A percentile compares a stretch with the other conserved stretches of the same genome.
Evolutionary conservation across 495 filamentous ascomycete species (phyloP).

Genomic region (Aspergillus mulundensis): DNA sequence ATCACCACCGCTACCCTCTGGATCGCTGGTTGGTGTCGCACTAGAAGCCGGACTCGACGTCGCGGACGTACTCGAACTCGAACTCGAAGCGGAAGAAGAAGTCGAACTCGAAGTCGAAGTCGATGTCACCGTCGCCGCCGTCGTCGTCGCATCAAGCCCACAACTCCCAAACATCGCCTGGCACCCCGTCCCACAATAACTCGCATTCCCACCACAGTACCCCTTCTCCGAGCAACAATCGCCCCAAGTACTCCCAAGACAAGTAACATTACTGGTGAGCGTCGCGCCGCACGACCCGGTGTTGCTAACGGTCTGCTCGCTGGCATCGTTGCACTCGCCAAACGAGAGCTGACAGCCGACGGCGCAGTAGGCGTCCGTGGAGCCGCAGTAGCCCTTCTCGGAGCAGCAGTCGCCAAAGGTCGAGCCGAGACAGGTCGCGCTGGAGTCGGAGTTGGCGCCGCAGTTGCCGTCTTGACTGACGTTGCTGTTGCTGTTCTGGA

Average conservation of each 20-base stretch:
- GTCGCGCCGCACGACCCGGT: conserved; percentile 7
- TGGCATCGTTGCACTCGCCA: conserved; percentile 4
- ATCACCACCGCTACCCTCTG: not conserved
- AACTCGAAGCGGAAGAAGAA: not conserved
- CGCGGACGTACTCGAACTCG: not conserved
- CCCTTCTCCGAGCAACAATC: conserved; percentile 8
- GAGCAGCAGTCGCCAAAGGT: conserved; percentile 10
- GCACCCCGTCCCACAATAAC: conserved; percentile 8
- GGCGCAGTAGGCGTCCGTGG: conserved; percentile 9
- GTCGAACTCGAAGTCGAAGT: not conserved
- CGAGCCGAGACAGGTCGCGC: conserved; percentile 10
- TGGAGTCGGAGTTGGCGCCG: conserved; percentile 7
- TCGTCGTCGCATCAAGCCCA: not conserved
- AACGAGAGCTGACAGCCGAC: conserved; percentile 3
- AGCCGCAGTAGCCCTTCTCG: not conserved
- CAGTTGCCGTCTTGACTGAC: conserved; percentile 12
- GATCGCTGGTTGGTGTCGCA: not conserved
- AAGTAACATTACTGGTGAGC: conserved; percentile 8
- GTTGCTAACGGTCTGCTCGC: conserved; percentile 4
- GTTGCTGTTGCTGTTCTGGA: too few species aligned
- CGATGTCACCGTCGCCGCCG: too few species aligned
- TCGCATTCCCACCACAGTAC: conserved; percentile 6
- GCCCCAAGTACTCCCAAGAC: conserved; percentile 3
- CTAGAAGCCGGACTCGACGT: not conserved
- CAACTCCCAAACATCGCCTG: conserved; percentile 6